phyloP scores from a whole-genome alignment of 129 eudicot genomes.

The Centaurea solstitialis region DNA sequence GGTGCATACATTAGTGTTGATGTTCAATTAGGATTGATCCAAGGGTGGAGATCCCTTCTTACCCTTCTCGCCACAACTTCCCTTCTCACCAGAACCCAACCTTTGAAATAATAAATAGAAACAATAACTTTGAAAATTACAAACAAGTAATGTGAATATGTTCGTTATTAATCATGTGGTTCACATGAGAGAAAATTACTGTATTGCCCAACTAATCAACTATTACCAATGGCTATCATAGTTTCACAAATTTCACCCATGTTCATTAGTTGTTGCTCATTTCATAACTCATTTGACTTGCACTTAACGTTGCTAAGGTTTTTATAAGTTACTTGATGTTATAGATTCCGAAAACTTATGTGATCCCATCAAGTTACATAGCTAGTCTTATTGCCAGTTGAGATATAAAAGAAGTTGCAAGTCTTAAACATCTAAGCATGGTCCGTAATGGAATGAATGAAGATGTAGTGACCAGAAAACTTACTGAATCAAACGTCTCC shows the following conservation, averaged over 20 bases:
- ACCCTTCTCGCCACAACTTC: too few species aligned
- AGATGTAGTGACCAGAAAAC: slow-evolving; percentile 26
- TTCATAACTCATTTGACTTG: neutral
- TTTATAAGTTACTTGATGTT: neutral
- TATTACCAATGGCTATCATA: neutral
- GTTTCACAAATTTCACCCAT: neutral
- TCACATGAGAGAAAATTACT: neutral
- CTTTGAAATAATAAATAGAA: neutral
- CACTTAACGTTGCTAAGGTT: neutral
- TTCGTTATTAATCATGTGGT: neutral
- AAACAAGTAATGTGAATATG: neutral
- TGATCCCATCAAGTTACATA: neutral
- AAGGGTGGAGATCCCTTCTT: too few species aligned
- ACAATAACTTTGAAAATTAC: neutral
- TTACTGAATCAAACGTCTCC: slow-evolving; percentile 98
- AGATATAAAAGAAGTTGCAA: neutral
- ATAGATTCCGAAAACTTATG: neutral
- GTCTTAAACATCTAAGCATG: neutral
- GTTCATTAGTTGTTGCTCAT: neutral
- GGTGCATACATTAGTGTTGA: too few species aligned
- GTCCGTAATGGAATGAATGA: neutral
- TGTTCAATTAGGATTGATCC: too few species aligned
- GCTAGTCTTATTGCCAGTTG: neutral
- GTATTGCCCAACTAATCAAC: neutral
- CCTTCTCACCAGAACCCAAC: too few species aligned